These are phyloP conservation scores for Plectranthus barbatus DNA, from an alignment of 257 asterid genomes.

Conservation along the genomic window DNA sequence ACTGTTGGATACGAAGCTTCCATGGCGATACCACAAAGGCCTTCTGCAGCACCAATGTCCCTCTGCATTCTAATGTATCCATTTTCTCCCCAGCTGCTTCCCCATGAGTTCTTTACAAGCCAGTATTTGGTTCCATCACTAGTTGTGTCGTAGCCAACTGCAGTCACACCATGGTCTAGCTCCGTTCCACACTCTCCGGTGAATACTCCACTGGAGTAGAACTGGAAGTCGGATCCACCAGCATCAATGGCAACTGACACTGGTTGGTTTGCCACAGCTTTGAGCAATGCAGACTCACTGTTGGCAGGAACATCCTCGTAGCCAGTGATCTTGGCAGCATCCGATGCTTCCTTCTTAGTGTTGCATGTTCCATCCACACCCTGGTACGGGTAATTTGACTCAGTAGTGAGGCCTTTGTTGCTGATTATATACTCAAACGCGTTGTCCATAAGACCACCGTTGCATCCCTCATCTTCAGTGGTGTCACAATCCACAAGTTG, in stretches of 20 bases:
- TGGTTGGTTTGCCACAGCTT: constrained; percentile 11
- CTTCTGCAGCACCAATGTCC: neutral
- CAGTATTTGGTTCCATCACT: constrained; percentile 23
- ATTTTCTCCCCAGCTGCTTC: neutral
- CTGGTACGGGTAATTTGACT: no score
- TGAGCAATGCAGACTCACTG: neutral
- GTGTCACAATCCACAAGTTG: constrained; percentile 10
- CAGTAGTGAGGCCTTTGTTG: constrained; percentile 8
- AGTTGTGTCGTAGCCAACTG: constrained; percentile 28
- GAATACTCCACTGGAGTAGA: constrained; percentile 29
- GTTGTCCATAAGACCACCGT: constrained; percentile 2
- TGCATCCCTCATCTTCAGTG: neutral
- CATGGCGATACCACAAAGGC: neutral
- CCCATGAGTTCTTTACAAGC: constrained; percentile 9
- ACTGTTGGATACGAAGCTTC: no score
- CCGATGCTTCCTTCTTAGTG: neutral
- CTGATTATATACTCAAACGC: constrained; percentile 1
- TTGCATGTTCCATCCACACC: no score
- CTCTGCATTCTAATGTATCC: constrained; percentile 5
- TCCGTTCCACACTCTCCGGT: constrained; percentile 30
- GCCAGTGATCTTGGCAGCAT: constrained; percentile 7
- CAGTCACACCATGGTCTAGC: constrained; percentile 34
- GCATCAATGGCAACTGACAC: constrained; percentile 33
- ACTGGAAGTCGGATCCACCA: constrained; percentile 17
- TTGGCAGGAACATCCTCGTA: constrained; percentile 12